phyloP scores from a whole-genome alignment of 106 monocot species.

The Allium fistulosum region DNA sequence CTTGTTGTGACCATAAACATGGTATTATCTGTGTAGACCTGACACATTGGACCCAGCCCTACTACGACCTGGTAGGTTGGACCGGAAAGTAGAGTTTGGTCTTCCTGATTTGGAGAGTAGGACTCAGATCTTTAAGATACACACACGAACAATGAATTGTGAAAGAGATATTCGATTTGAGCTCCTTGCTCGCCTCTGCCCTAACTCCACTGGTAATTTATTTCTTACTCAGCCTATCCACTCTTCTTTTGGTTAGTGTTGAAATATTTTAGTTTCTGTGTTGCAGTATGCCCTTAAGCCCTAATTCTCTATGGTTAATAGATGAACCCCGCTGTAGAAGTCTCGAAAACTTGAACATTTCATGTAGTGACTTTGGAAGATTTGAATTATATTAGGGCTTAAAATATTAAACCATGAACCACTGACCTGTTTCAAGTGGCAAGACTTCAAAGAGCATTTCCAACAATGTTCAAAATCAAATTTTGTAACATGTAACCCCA shows the following conservation, averaged over 20 bases:
- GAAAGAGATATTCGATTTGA: conserved; percentile 95
- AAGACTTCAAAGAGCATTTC: too few species aligned
- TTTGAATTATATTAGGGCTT: background rate
- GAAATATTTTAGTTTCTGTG: background rate
- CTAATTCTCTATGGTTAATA: background rate
- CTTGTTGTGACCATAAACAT: background rate
- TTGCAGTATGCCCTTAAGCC: background rate
- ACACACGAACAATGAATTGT: conserved; percentile 96
- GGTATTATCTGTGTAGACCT: conserved; percentile 35
- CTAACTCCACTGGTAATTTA: conserved; percentile 85
- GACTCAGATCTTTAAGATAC: conserved; percentile 96
- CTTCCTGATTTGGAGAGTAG: conserved; percentile 93
- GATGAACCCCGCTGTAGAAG: background rate
- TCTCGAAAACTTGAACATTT: background rate
- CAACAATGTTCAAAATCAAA: too few species aligned
- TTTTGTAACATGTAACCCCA: too few species aligned
- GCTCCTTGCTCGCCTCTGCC: conserved; percentile 94
- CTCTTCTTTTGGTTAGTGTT: background rate
- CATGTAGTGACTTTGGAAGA: background rate
- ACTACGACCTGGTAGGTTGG: conserved; percentile 84
- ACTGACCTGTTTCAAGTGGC: background rate
- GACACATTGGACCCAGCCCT: conserved; percentile 97
- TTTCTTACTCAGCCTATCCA: background rate
- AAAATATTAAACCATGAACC: background rate
- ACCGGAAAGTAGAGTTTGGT: conserved; percentile 94